Base-by-base conservation (phyloP, 2,329 filamentous ascomycete species). In the Calonectria henricotiae region DNA sequence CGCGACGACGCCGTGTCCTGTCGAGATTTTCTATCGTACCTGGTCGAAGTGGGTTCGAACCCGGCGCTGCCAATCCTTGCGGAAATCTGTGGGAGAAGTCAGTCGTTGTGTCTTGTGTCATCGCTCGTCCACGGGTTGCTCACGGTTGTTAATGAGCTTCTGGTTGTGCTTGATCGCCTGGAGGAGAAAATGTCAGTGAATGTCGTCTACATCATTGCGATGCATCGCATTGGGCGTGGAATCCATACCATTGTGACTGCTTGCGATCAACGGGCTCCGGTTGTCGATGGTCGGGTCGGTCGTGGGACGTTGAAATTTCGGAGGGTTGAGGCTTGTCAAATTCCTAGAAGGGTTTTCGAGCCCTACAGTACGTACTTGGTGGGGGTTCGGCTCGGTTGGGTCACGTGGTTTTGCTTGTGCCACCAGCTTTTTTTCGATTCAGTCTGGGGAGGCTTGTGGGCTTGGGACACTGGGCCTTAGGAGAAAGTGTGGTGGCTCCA, bases 121-220 rank as follows among this genome's bases (percentile, higher is more conserved):
- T 80, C 77, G 78, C 65, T 76, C 60, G 72, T 77, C 71, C 75
- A 73, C 71, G 72, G 61, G 74, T 74, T 80, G 83, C 92, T 89
- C 89, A 94, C 93, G 95, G 92, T 97, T 97, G 91, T 96, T 93
- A 86, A 93, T 93, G 87, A 98, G 93, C 90, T 96, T 93, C 90
- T 98, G 95, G 90, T 98, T 98, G 93, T 98, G 95, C 92, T 97
- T 97, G 94, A 98, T 98, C 91, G 96, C 94, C 95, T 92, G 78
- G 65, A 76, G 66, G 67, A 80, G 78, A 79, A 74, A 78, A 76
- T 62, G 70, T 80, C 68, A 81, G 80, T 73, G 82, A 68, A 65
- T 66, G 63, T 41, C 62, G 46, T 64, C 39, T 71, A 76, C 70
- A 37, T 67, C 67, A 62, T 74, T 72, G 49, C 64, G 54, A 65